Evolutionary conservation across 805 yeast genomes (phyloP).

Genomic region (Kodamaea kakaduensis): DNA sequence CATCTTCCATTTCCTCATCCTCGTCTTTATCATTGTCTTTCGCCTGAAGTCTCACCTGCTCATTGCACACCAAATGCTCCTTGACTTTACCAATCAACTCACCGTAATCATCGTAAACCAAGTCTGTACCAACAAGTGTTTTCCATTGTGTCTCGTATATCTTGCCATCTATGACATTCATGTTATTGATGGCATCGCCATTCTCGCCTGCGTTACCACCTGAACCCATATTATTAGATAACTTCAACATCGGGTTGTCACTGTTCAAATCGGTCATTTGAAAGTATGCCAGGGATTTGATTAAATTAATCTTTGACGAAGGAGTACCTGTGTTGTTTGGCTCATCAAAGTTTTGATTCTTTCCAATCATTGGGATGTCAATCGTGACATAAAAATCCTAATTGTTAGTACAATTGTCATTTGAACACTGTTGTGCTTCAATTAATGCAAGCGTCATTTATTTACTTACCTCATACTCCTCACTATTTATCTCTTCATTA

Average conservation of each 20-base stretch:
- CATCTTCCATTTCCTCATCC: slow-evolving; percentile 15
- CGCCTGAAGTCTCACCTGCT: slow-evolving; percentile 21
- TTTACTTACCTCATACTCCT: slow-evolving; percentile 25
- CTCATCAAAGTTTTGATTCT: slow-evolving; percentile 12
- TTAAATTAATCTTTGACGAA: slow-evolving; percentile 21
- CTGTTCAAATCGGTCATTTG: slow-evolving; percentile 35
- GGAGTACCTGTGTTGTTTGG: slow-evolving; percentile 11
- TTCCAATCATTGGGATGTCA: slow-evolving; percentile 26
- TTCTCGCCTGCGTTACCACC: slow-evolving; percentile 4
- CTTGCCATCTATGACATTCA: slow-evolving; percentile 38
- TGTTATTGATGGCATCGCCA: slow-evolving; percentile 22
- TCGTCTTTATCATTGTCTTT: slow-evolving; percentile 15
- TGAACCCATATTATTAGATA: slow-evolving; percentile 27
- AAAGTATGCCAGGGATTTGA: slow-evolving; percentile 39
- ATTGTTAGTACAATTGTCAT: slow-evolving; percentile 8
- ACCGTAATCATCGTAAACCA: slow-evolving; percentile 41
- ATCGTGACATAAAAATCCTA: slow-evolving; percentile 34
- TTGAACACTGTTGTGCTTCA: too few relatives aligned
- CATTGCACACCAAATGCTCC: slow-evolving; percentile 35
- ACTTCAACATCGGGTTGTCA: slow-evolving; percentile 32
- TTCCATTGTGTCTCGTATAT: slow-evolving; percentile 76
- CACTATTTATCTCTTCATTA: slow-evolving; percentile 11
- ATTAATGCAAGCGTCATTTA: slow-evolving; percentile 12
- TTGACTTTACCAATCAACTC: slow-evolving; percentile 36
- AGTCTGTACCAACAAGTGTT: slow-evolving; percentile 71